Percentiles rank a stretch among this genome's conserved stretches.
These are phyloP conservation scores for Leptodermis oblonga DNA, from an alignment of 257 asterid species.

Conservation along the genomic window DNA sequence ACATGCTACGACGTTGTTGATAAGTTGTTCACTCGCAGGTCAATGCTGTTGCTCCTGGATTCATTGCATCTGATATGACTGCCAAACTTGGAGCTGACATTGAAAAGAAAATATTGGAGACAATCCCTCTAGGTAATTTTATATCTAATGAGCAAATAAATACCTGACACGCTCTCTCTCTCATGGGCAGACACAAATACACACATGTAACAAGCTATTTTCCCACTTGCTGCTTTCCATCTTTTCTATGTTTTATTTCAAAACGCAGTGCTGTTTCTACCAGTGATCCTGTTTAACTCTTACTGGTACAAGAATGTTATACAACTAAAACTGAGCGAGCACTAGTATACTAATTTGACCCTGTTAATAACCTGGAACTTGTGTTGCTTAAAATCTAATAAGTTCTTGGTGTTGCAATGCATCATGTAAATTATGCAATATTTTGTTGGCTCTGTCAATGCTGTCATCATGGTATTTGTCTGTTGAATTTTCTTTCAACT, in stretches of 20 bases:
- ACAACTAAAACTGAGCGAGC: neutral
- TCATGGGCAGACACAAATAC: neutral
- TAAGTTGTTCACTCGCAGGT: slow-evolving; percentile 39
- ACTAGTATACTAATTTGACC: neutral
- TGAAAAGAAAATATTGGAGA: slow-evolving; percentile 74
- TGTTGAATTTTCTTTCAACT: neutral
- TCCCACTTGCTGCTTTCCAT: neutral
- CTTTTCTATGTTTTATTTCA: neutral
- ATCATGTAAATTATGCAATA: neutral
- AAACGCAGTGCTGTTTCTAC: neutral
- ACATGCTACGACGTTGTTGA: slow-evolving; percentile 5
- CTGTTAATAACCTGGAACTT: neutral
- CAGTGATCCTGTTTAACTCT: neutral
- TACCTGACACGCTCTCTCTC: neutral
- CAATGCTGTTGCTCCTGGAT: slow-evolving; percentile 97
- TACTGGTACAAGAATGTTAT: neutral
- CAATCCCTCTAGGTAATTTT: slow-evolving; percentile 77
- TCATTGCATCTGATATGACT: slow-evolving; percentile 93
- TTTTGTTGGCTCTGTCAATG: neutral
- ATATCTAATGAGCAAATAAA: neutral
- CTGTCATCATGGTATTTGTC: neutral
- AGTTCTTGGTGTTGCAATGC: neutral
- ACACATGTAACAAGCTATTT: neutral
- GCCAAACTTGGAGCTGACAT: slow-evolving; percentile 69
- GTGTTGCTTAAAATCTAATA: neutral